Percentiles rank a stretch among this genome's conserved stretches.
phyloP scores from a whole-genome alignment of 768 basidiomycete species.

The Mycena rebaudengoi region DNA sequence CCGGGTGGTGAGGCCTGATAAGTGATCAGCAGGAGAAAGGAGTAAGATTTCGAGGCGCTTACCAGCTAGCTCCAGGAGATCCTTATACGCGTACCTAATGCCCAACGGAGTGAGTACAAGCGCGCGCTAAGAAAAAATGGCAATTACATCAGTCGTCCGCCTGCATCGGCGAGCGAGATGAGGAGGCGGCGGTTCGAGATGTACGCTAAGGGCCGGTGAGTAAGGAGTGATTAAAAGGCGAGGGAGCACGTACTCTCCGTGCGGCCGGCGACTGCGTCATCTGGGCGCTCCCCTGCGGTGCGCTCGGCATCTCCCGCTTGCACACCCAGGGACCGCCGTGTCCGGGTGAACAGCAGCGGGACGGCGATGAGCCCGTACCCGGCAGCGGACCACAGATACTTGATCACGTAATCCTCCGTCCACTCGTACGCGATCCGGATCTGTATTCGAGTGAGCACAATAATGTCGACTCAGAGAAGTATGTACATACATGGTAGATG shows the following conservation, averaged over 20 bases:
- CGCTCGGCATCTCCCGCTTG: constrained; percentile 16
- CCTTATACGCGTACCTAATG: constrained; percentile 86
- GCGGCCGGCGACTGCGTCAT: constrained; percentile 54
- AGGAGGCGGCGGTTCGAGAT: constrained; percentile 93
- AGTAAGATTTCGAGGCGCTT: neutral
- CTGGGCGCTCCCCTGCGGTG: constrained; percentile 25
- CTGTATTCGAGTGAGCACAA: constrained; percentile 46
- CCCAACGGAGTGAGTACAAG: neutral
- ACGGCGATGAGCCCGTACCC: constrained; percentile 94
- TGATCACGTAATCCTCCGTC: constrained; percentile 98
- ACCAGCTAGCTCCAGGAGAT: constrained; percentile 87
- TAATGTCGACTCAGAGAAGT: neutral
- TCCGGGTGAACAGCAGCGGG: constrained; percentile 80
- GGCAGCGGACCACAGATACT: constrained; percentile 93
- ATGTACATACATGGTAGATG: constrained; percentile 77
- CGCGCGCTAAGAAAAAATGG: neutral
- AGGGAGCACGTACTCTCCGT: constrained; percentile 52
- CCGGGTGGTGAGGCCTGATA: constrained; percentile 81
- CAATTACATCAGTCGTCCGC: constrained; percentile 83
- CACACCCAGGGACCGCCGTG: constrained; percentile 44
- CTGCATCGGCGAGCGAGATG: constrained; percentile 95
- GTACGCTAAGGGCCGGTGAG: constrained; percentile 57
- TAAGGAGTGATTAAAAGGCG: neutral
- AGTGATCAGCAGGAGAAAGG: neutral
- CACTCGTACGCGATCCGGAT: constrained; percentile 92